A percentile compares a stretch with the other conserved stretches of the same genome.
phyloP scores from a whole-genome alignment of 2,329 filamentous ascomycete species.

The Alternaria sp. region DNA sequence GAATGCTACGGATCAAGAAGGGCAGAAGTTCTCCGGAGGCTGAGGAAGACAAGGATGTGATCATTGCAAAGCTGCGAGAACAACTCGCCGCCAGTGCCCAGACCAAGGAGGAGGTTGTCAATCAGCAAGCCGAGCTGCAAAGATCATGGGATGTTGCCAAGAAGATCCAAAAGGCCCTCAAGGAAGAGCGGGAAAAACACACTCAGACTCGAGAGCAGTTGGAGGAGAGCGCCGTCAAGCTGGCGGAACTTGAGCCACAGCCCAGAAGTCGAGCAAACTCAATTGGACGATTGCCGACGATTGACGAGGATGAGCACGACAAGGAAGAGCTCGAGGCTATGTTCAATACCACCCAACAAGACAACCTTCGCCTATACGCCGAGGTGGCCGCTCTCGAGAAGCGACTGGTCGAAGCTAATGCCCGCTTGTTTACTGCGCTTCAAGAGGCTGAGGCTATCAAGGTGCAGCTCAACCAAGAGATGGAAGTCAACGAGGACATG shows the following conservation, averaged over 20 bases:
- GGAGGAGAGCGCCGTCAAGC: constrained; percentile 25
- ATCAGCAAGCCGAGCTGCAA: constrained; percentile 38
- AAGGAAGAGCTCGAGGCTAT: constrained; percentile 44
- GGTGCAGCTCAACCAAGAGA: constrained; percentile 34
- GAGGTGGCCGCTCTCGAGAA: constrained; percentile 40
- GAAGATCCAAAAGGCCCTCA: constrained; percentile 35
- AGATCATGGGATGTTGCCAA: constrained; percentile 42
- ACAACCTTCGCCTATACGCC: constrained; percentile 40
- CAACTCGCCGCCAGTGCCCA: constrained; percentile 30
- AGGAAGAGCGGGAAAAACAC: constrained; percentile 37
- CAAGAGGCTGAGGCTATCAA: constrained; percentile 32
- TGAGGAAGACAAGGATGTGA: constrained; percentile 33
- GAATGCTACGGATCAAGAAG: constrained; percentile 38
- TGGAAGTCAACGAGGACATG: constrained; percentile 37
- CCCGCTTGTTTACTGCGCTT: constrained; percentile 31
- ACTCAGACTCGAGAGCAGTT: constrained; percentile 34
- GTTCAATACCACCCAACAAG: constrained; percentile 45
- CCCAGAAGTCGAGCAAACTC: constrained; percentile 6
- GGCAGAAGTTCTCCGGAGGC: constrained; percentile 26
- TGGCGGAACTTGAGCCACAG: constrained; percentile 25
- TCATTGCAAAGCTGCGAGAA: constrained; percentile 37
- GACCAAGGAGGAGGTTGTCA: constrained; percentile 31
- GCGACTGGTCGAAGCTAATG: constrained; percentile 38
- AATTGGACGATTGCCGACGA: constrained; percentile 36
- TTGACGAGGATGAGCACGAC: constrained; percentile 39